Base-by-base conservation (phyloP, 192 early-diverging fungal genomes). In the Coemansia sp. region DNA sequence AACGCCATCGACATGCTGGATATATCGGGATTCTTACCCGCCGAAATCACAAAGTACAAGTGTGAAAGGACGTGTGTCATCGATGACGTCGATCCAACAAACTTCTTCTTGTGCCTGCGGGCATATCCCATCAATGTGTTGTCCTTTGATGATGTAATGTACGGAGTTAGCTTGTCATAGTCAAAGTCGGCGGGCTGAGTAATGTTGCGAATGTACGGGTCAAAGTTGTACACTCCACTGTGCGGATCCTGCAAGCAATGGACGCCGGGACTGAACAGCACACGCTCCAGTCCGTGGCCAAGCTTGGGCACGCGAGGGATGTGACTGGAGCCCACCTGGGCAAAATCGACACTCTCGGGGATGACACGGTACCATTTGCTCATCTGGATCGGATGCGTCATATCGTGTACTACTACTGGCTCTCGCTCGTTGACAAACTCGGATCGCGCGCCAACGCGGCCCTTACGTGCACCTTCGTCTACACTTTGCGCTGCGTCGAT, bases 41-140 rank as follows among this genome's bases (percentile, higher is more conserved):
- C 80, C 2, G 93, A 89, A 20, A 96, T 77, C 38, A 85, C 67
- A 68, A 90, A 91, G 61, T 92, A 93, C 52, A 94, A 70, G 18
- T 96, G 91, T 3, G 92, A 86, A 3, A 98, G 70, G 2, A 89
- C 69, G 13, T 86, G 73, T 22, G 92, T 91, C 69, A 94, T 89
- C 4, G 94, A 95, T 15, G 94, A 96, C 2, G 95, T 98, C n/a
- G 94, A 96, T 15, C 93, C 90, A 22, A 87, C 82, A 83, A 90
- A 98, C 61, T 74, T 80, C 61, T 72, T 68, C 0, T 83, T 76
- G 40, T 83, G 67, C 3, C 69, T 27, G 20, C 70, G 73, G 0
- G 93, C 87, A 68, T 88, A 75, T 0, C 74, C 64, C 18, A 82
- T 70, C 34, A 93, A 68, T 13, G 66, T 65, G 65, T 69, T 45